These are phyloP conservation scores for Kitagawia praeruptora DNA, from an alignment of 129 eudicot genomes.

Conservation along the genomic window DNA sequence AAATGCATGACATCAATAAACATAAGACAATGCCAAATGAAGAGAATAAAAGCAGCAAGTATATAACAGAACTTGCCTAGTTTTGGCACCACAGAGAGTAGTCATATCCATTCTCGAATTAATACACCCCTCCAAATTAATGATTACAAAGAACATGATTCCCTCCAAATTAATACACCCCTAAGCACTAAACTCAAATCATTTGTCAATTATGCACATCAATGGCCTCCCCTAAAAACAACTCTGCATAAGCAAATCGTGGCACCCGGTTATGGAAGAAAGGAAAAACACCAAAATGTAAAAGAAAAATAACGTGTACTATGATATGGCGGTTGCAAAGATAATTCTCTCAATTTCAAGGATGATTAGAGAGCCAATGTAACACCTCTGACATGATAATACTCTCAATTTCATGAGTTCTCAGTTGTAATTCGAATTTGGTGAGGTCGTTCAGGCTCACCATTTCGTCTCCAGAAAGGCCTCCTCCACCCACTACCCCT, in stretches of 20 bases:
- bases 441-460: conserved; percentile 36
- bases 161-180: not conserved
- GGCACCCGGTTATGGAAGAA: conserved; percentile 18
- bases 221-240: not conserved
- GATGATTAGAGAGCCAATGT: not conserved
- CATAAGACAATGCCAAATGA: not conserved
- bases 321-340: conserved; percentile 10
- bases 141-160: conserved; percentile 1
- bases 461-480: conserved; percentile 70
- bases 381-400: not conserved
- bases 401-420: conserved; percentile 23
- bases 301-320: conserved; percentile 7
- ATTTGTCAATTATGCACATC: not conserved
- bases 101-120: too few species aligned
- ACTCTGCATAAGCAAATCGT: not conserved
- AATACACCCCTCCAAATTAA: too few species aligned
- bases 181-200: not conserved
- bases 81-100: not conserved
- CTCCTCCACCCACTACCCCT: conserved; percentile 99
- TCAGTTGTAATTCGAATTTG: conserved; percentile 31
- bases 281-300: not conserved
- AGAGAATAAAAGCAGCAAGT: not conserved
- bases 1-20: not conserved
- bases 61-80: not conserved
- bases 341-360: not conserved